Conservation (phyloP, 2,329 filamentous ascomycete species). For the Macroventuria anomochaeta region DNA sequence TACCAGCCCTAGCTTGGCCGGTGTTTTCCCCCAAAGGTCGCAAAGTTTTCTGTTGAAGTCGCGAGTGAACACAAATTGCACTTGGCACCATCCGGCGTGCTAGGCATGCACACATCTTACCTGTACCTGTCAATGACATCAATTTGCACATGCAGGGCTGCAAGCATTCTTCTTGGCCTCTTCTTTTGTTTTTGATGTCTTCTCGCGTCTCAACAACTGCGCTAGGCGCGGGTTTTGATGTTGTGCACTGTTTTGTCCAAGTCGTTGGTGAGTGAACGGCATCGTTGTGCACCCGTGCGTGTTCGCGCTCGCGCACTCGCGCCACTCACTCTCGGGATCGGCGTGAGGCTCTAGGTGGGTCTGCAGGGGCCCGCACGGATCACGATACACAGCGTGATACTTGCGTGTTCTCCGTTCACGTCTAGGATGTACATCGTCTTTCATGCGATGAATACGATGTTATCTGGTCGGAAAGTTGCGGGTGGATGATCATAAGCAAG, state of each 20-base stretch:
- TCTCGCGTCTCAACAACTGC: not conserved
- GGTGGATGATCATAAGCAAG: not conserved
- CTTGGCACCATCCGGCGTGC: conserved; percentile 6
- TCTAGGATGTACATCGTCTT: conserved; percentile 6
- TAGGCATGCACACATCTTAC: not conserved
- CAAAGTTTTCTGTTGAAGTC: conserved; percentile 17
- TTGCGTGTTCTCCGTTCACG: not conserved
- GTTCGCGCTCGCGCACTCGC: conserved; percentile 3
- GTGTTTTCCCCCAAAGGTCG: not conserved
- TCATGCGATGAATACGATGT: conserved; percentile 7
- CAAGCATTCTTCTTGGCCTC: not conserved
- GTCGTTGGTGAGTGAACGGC: conserved; percentile 1
- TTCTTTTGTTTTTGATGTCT: conserved; percentile 1
- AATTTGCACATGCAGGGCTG: conserved; percentile 5
- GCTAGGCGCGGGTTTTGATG: not conserved
- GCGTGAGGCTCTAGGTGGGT: conserved; percentile 19
- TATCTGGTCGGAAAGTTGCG: conserved; percentile 1
- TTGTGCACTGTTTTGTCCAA: not conserved
- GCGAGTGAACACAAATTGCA: not conserved
- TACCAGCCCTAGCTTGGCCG: conserved; percentile 7
- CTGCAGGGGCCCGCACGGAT: conserved; percentile 9
- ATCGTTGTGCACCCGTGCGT: not conserved
- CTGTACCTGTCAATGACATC: conserved; percentile 9
- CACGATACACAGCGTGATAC: conserved; percentile 7
- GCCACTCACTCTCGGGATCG: conserved; percentile 17